Base-by-base conservation (phyloP, 2,329 filamentous ascomycete genomes). In the Rhinocladiella similis region DNA sequence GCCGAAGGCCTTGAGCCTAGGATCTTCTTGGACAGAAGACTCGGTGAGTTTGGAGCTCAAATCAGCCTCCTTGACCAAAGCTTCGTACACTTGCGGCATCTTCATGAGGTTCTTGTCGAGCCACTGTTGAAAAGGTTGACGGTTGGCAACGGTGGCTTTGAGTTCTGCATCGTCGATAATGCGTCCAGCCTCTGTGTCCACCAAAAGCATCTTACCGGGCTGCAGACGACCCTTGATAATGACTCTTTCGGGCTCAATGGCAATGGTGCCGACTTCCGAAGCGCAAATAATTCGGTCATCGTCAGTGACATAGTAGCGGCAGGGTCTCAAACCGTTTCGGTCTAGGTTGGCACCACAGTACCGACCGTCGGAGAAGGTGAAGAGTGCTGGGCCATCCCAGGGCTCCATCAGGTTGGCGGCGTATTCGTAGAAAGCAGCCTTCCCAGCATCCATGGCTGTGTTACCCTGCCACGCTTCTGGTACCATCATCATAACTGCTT, bases 381-480 rank as follows among this genome's bases (percentile, higher is more conserved):
- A 97, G 29, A 97, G 84, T 54, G 93, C 93, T 33, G 93, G 93
- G 16, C 93, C 93, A 75, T 97, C 93, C 93, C 93, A 97, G 14
- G 93, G 92, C 79, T 97, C 93, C 93, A 97, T 97, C 80, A 96
- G 89, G 74, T 93, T 97, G 64, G 91, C 92, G 68, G 93, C 93
- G 91, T 93, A 97, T 74, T 97, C 92, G 76, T 97, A 97, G 77
- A 97, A 97, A 50, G 93, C 93, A 57, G 92, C 90, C 78, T 97
- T 97, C 69, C 90, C 89, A 54, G 91, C 90, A 68, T 97, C 92
- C 88, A 97, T 96, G 58, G 86, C 80, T 36, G 86, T 80, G 74
- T 97, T 97, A 60, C 92, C 93, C 75, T 97, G 91, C 93, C 93
- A 97, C 59, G 93, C 93, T 76, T 97, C 93, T 19, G 93, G 93